These are phyloP conservation scores for Skeletonema marinoi DNA, from an alignment of 108 stramenopile species.

Conservation along the genomic window DNA sequence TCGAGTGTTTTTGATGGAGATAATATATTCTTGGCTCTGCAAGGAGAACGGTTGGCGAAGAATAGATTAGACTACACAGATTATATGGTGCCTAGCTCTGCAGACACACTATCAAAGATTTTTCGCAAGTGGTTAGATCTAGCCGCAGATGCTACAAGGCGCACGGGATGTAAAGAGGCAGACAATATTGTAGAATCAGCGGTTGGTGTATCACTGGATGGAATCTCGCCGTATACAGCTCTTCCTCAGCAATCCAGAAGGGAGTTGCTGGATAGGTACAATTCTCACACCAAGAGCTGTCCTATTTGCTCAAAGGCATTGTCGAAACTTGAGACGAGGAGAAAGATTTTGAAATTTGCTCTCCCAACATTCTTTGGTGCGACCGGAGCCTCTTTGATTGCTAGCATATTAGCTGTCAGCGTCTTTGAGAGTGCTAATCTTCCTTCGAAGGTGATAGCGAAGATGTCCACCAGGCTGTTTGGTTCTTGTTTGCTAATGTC, in stretches of 20 bases:
- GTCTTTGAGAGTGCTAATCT: background rate
- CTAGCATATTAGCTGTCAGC: background rate
- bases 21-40: conserved; percentile 4
- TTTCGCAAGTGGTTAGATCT: conserved; percentile 19
- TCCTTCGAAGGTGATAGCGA: background rate
- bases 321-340: background rate
- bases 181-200: conserved; percentile 1
- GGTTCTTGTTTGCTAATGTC: conserved; percentile 6
- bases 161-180: background rate
- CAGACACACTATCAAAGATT: conserved; percentile 15
- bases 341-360: background rate
- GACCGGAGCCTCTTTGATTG: conserved; percentile 7
- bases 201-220: background rate
- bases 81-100: conserved; percentile 13
- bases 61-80: background rate
- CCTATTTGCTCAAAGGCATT: conserved; percentile 1
- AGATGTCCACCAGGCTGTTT: background rate
- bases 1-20: conserved; percentile 16
- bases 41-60: conserved; percentile 17
- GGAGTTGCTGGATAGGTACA: conserved; percentile 13
- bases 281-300: conserved; percentile 18
- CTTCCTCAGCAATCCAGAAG: background rate
- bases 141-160: conserved; percentile 10
- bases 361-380: conserved; percentile 9
- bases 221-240: background rate